These are phyloP conservation scores for Lobosporangium transversale DNA, from an alignment of 192 early-diverging fungal species.

Conservation along the genomic window DNA sequence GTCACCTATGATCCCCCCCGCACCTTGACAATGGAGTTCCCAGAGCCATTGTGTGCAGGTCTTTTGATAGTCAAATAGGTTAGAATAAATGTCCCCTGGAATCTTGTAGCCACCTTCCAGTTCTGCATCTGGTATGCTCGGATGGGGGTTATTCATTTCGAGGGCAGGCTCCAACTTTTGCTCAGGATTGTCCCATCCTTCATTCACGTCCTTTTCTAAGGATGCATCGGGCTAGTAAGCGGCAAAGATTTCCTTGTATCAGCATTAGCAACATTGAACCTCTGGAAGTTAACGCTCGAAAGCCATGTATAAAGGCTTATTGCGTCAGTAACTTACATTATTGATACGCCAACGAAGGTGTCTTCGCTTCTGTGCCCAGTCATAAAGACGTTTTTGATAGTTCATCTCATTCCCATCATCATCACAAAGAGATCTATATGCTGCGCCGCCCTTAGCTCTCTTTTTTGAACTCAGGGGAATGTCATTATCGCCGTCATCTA, in stretches of 20 bases:
- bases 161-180: slow-evolving; percentile 46
- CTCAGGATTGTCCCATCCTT: slow-evolving; percentile 43
- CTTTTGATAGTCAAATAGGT: slow-evolving; percentile 92
- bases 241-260: too few species aligned
- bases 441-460: slow-evolving; percentile 20
- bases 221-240: slow-evolving; percentile 41
- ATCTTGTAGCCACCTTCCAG: slow-evolving; percentile 65
- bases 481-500: slow-evolving; percentile 1
- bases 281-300: too few species aligned
- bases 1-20: slow-evolving; percentile 93
- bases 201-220: slow-evolving; percentile 23
- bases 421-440: slow-evolving; percentile 40
- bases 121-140: slow-evolving; percentile 60
- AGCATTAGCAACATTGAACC: too few species aligned
- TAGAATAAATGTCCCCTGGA: slow-evolving; percentile 83
- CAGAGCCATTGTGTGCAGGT: slow-evolving; percentile 88
- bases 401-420: slow-evolving; percentile 56
- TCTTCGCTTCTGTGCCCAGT: slow-evolving; percentile 63
- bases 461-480: background rate
- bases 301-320: background rate
- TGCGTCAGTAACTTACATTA: slow-evolving; percentile 5
- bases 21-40: slow-evolving; percentile 86
- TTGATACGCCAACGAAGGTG: slow-evolving; percentile 47
- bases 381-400: slow-evolving; percentile 62
- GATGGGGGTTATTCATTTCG: slow-evolving; percentile 64